Evolutionary conservation across 2,329 filamentous ascomycete genomes (phyloP).

Genomic region (Exserohilum rostratum): DNA sequence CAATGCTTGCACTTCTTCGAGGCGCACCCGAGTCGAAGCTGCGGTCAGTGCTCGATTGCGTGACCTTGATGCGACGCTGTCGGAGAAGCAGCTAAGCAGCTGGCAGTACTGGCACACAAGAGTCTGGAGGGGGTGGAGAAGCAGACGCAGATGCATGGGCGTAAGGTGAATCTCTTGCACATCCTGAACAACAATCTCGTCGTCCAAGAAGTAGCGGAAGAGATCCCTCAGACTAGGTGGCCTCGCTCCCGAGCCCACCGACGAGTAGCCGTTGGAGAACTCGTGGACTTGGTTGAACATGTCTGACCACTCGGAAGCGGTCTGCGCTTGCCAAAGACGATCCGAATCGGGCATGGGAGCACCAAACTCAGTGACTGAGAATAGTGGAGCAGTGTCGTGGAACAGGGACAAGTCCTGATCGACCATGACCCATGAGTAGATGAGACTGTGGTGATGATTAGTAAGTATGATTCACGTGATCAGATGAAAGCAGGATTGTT

Average conservation of each 20-base stretch:
- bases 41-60: constrained; percentile 61
- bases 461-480: constrained; percentile 27
- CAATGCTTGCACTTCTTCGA: constrained; percentile 69
- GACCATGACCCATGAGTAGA: constrained; percentile 78
- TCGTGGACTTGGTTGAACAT: constrained; percentile 66
- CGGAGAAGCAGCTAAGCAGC: constrained; percentile 69
- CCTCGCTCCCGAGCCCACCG: constrained; percentile 59
- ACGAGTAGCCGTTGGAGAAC: constrained; percentile 59
- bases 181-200: constrained; percentile 61
- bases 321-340: constrained; percentile 66
- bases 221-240: constrained; percentile 67
- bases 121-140: constrained; percentile 71
- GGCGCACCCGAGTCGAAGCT: constrained; percentile 63
- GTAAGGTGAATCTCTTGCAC: constrained; percentile 57
- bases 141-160: constrained; percentile 66
- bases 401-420: constrained; percentile 64
- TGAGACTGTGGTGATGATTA: constrained; percentile 56
- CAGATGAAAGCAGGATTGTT: constrained; percentile 19
- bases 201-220: constrained; percentile 71
- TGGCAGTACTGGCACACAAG: constrained; percentile 69
- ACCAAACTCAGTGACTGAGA: constrained; percentile 69
- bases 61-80: constrained; percentile 56
- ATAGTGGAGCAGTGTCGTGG: constrained; percentile 55
- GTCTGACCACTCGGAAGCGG: constrained; percentile 64
- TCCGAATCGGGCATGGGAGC: constrained; percentile 70